Evolutionary conservation across 225 moss, liverwort and hornwort species (phyloP), one percentile per base, ranked within the genome.

Genomic region (Pseudoscleropodium purum): DNA sequence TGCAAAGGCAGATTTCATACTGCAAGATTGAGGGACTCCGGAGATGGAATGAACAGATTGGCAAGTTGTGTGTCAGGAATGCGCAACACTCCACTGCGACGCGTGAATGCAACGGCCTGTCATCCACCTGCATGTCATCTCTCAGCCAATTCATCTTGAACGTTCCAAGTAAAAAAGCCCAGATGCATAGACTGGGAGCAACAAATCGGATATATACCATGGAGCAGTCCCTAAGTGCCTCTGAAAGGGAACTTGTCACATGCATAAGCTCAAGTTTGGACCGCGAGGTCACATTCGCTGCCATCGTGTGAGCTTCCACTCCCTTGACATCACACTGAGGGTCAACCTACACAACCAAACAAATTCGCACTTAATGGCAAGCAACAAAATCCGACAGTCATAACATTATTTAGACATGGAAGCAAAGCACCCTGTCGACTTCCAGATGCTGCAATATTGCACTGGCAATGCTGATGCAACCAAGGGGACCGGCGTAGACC

Each of bases 31-130:
- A 85, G 82, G 33, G 82, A 84, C 16, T 78, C 87, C 45, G 80
- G 81, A 83, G 89, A 74, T 84, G 95, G 93, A 56, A 91, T 84
- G 72, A 84, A 61, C 24, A 95, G 80, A 84, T 85, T 89, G 85
- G 93, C 70, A 68, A 92, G 90, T 36, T 85, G 86, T 33, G 89
- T 94, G 84, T 94, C 90, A 89, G 95, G 93, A 82, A 94, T 85
- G 57, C 93, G 95, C 88, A 93, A 82, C 17, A 90, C 89, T 77
- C 95, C 95, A 87, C 84, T 90, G 43, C 92, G 93, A 62, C 95
- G 91, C 25, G 93, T 93, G 86, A 95, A 95, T 77, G 92, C 95
- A 67, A 95, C 89, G 51, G 95, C 95, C 92, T 95, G 91, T 81
- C 93, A 94, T 81, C 70, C 89, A 91, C 75, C 92, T 91, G 82